Percentiles rank a stretch among this genome's conserved stretches.
Conservation (phyloP, 2,329 filamentous ascomycete species). For the Mycosphaerelloides madeirae region DNA sequence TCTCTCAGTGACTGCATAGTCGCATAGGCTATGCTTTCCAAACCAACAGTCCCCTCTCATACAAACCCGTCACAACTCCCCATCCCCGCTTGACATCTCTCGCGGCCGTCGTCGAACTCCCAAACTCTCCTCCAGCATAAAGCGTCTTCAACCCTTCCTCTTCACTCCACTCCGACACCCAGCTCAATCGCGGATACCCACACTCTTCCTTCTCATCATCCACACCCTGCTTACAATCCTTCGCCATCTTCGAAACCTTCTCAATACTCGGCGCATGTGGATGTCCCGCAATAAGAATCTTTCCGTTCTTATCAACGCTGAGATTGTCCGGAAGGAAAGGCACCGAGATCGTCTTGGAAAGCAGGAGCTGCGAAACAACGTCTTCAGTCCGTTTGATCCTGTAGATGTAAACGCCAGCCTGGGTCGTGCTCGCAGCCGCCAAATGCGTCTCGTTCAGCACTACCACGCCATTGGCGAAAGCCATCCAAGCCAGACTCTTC, state of each 20-base stretch:
- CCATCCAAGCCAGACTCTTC: slow-evolving; percentile 29
- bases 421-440: slow-evolving; percentile 37
- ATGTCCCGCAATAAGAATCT: slow-evolving; percentile 40
- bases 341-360: slow-evolving; percentile 17
- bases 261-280: slow-evolving; percentile 33
- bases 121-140: slow-evolving; percentile 36
- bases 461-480: slow-evolving; percentile 42
- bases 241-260: slow-evolving; percentile 21
- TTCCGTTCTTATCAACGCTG: slow-evolving; percentile 34
- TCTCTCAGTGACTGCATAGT: too few relatives aligned
- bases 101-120: slow-evolving; percentile 34
- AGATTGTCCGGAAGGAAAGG: slow-evolving; percentile 39
- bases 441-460: slow-evolving; percentile 35
- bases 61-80: slow-evolving; percentile 37
- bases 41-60: slow-evolving; percentile 38
- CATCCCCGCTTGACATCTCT: slow-evolving; percentile 35
- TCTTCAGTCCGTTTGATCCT: slow-evolving; percentile 9
- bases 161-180: slow-evolving; percentile 39
- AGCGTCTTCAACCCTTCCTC: slow-evolving; percentile 32
- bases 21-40: slow-evolving; percentile 20
- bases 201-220: slow-evolving; percentile 27
- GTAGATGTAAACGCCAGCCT: slow-evolving; percentile 35
- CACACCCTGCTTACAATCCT: slow-evolving; percentile 14
- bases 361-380: slow-evolving; percentile 7
- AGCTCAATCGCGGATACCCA: slow-evolving; percentile 15